Conservation (phyloP, 2,329 filamentous ascomycete species). For the Microdochium trichocladiopsis region DNA sequence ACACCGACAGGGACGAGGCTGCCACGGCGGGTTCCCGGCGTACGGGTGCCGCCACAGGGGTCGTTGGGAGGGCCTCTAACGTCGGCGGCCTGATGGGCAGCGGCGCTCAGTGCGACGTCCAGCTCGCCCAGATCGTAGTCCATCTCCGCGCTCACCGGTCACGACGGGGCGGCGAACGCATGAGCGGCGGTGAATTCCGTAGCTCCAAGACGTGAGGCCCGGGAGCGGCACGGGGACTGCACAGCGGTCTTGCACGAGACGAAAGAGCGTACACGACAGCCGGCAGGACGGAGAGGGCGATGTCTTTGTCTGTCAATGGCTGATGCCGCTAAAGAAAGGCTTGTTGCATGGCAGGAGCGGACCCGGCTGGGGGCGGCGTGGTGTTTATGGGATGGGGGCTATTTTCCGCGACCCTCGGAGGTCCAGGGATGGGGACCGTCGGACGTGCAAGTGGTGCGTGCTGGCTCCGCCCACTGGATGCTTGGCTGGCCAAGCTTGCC, state of each 20-base stretch:
- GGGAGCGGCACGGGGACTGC: no score
- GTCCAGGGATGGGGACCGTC: no score
- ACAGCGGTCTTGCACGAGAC: no score
- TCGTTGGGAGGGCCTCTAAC: constrained; percentile 10
- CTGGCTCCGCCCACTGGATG: not conserved
- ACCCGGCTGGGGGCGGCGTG: no score
- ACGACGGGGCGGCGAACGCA: not conserved
- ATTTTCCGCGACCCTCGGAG: no score
- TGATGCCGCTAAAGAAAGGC: no score
- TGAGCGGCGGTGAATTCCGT: not conserved
- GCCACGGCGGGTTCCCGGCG: constrained; percentile 15
- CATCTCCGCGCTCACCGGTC: constrained; percentile 7
- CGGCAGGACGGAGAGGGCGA: no score
- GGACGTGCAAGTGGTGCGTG: no score
- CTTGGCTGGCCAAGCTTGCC: not conserved
- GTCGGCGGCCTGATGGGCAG: constrained; percentile 9
- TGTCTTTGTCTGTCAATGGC: no score
- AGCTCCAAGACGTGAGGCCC: not conserved
- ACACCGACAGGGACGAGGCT: constrained; percentile 12
- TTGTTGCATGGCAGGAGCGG: no score
- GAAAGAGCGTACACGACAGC: no score
- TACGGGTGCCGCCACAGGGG: constrained; percentile 10
- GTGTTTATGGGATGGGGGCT: no score
- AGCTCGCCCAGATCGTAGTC: constrained; percentile 20
- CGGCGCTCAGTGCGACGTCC: constrained; percentile 16